Conservation (phyloP, 768 basidiomycete species). For the Suillus subluteus region DNA sequence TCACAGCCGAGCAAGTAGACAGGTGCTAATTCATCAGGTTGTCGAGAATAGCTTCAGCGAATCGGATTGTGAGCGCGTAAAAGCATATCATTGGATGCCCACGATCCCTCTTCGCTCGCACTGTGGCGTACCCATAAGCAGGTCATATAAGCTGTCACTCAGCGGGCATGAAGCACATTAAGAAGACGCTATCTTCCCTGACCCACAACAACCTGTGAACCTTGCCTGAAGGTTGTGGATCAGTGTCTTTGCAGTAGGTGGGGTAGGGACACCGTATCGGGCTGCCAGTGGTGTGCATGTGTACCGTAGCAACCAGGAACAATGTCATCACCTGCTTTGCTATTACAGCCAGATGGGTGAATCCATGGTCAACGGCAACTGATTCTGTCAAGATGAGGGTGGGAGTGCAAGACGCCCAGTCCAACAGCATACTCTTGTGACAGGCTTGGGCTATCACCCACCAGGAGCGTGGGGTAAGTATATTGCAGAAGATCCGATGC, state of each 20-base stretch:
- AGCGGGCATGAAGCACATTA: conserved; percentile 5
- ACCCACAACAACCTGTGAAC: neutral
- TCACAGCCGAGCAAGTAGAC: neutral
- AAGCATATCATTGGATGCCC: neutral
- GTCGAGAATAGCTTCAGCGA: conserved; percentile 1
- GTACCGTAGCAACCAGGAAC: conserved; percentile 23
- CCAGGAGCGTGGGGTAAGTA: neutral
- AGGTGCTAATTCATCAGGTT: conserved; percentile 12
- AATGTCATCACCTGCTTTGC: conserved; percentile 4
- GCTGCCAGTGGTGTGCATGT: conserved; percentile 1
- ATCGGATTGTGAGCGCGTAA: conserved; percentile 1
- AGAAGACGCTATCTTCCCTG: conserved; percentile 4
- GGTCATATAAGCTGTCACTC: conserved; percentile 9
- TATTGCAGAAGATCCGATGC: neutral
- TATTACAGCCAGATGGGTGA: neutral
- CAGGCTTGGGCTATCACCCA: neutral
- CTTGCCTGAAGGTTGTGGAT: conserved; percentile 9
- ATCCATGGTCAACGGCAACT: neutral
- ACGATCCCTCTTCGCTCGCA: neutral
- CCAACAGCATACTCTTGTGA: neutral
- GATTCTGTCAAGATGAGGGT: conserved; percentile 9
- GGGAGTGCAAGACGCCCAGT: neutral
- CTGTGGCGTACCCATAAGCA: conserved; percentile 13
- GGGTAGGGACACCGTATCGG: neutral
- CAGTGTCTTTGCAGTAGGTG: neutral